Conservation (phyloP, 2,329 filamentous ascomycete genomes). For the Fusarium dimerum region DNA sequence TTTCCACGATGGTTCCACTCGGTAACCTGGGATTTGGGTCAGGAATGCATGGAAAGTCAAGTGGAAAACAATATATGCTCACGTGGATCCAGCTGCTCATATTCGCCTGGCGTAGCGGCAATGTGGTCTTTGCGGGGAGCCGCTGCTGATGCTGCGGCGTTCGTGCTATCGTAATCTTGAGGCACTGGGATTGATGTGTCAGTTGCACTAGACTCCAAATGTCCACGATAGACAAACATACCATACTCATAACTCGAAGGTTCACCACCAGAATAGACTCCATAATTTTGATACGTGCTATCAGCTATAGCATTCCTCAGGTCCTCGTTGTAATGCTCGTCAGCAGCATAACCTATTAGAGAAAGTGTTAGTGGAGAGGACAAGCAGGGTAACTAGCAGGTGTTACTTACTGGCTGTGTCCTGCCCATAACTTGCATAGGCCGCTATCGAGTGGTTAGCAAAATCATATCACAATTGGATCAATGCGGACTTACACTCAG, state of each 20-base stretch:
- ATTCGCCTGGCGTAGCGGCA: conserved; percentile 4
- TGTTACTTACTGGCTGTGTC: neutral
- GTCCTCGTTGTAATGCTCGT: neutral
- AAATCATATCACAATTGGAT: neutral
- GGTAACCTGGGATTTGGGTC: conserved; percentile 37
- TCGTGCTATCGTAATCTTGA: conserved; percentile 23
- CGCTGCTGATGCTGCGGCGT: conserved; percentile 16
- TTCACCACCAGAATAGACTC: neutral
- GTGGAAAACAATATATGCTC: conserved; percentile 6
- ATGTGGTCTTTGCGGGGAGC: neutral
- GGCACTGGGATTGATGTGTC: neutral
- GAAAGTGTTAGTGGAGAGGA: neutral
- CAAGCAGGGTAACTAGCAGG: neutral
- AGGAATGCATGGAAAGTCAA: neutral
- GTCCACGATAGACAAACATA: neutral
- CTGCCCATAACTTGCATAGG: neutral
- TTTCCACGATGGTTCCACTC: conserved; percentile 38
- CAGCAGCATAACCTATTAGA: neutral
- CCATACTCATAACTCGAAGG: neutral
- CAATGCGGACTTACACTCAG: neutral
- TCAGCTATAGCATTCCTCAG: neutral
- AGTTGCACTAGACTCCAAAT: neutral
- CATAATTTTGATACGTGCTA: neutral
- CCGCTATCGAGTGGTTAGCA: neutral
- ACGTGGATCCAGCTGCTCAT: conserved; percentile 38